Evolutionary conservation across 805 yeast genomes (phyloP).

Genomic region (Geotrichum ghanense): DNA sequence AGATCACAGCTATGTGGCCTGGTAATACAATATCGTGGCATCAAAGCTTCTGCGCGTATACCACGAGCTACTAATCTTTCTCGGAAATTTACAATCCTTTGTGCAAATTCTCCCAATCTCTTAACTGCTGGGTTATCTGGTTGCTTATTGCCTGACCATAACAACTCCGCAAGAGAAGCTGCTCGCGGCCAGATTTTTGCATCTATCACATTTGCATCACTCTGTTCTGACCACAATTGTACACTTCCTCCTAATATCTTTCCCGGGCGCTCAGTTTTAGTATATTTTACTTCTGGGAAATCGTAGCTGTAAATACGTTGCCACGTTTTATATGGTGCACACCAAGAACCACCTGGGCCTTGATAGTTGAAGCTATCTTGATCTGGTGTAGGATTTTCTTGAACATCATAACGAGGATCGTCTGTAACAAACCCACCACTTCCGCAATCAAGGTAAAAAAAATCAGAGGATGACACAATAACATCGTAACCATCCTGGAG

Average conservation of each 20-base stretch:
- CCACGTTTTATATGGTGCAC: constrained; percentile 35
- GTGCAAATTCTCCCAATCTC: constrained; percentile 25
- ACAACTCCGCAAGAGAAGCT: constrained; percentile 31
- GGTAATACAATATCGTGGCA: constrained; percentile 28
- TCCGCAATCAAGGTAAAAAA: constrained; percentile 33
- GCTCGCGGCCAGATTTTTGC: constrained; percentile 31
- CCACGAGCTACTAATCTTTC: constrained; percentile 31
- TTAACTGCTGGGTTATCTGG: constrained; percentile 21
- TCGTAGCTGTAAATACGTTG: constrained; percentile 31
- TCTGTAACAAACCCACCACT: constrained; percentile 29
- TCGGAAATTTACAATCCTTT: constrained; percentile 29
- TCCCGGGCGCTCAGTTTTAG: constrained; percentile 23
- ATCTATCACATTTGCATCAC: constrained; percentile 25
- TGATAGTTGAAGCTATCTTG: constrained; percentile 24
- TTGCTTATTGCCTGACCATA: constrained; percentile 31
- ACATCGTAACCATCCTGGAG: constrained; percentile 29
- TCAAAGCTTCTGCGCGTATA: constrained; percentile 26
- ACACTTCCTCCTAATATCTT: constrained; percentile 32
- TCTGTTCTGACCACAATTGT: constrained; percentile 32
- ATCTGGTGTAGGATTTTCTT: constrained; percentile 13
- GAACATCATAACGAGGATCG: constrained; percentile 26
- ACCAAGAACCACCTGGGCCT: constrained; percentile 30
- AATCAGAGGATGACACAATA: constrained; percentile 26
- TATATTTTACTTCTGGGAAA: constrained; percentile 18
- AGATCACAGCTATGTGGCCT: constrained; percentile 32